A percentile compares a stretch with the other conserved stretches of the same genome.
Evolutionary conservation across 192 early-diverging fungal species (phyloP).

Genomic region (Powellomyces hirtus): DNA sequence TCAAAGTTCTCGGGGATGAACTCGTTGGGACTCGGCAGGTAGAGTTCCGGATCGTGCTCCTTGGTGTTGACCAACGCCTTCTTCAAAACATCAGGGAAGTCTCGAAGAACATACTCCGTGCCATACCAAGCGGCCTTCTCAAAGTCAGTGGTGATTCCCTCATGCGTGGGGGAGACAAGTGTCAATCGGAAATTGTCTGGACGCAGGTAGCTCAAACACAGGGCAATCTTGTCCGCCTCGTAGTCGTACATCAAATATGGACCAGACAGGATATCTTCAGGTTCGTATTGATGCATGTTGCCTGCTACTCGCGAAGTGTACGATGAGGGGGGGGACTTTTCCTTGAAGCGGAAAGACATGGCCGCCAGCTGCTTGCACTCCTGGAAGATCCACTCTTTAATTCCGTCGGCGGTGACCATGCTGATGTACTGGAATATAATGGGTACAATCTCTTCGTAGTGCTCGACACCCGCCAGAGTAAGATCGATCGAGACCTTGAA

Average conservation of each 20-base stretch:
- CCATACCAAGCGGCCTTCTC: conserved; percentile 77
- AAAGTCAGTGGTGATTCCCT: conserved; percentile 17
- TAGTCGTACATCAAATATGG: conserved; percentile 65
- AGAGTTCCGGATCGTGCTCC: conserved; percentile 52
- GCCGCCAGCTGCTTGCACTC: conserved; percentile 54
- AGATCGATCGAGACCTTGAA: conserved; percentile 82
- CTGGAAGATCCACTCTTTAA: conserved; percentile 78
- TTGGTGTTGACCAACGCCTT: conserved; percentile 13
- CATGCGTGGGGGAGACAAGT: conserved; percentile 36
- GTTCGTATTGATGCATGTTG: conserved; percentile 77
- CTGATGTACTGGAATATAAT: conserved; percentile 87
- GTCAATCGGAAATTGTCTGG: conserved; percentile 60
- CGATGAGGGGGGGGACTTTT: conserved; percentile 58
- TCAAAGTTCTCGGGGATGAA: conserved; percentile 86
- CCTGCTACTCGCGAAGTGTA: conserved; percentile 70
- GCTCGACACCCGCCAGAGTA: conserved; percentile 52
- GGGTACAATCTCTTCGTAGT: conserved; percentile 77
- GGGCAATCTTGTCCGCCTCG: conserved; percentile 63
- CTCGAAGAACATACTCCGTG: conserved; percentile 69
- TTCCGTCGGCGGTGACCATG: conserved; percentile 69
- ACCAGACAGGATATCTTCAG: conserved; percentile 66
- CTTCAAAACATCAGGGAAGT: conserved; percentile 50
- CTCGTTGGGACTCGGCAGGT: conserved; percentile 72
- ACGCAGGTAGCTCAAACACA: conserved; percentile 57
- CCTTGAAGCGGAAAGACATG: conserved; percentile 47